Conservation (phyloP, 2,329 filamentous ascomycete species). For the Pseudogymnoascus sp. region DNA sequence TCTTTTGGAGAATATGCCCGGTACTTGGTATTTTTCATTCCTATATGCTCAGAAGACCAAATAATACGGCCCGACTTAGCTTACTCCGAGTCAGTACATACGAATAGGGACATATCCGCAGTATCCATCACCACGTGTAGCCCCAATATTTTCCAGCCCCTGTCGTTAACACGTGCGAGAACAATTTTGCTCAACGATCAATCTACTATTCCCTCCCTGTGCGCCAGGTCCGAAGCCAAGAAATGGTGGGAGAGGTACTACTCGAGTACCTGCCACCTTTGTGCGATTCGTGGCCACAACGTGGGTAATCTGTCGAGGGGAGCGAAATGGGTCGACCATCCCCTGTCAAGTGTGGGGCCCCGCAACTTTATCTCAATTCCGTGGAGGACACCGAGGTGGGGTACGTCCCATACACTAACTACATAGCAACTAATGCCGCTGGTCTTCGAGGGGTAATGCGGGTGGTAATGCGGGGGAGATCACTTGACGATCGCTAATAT, state of each 20-base stretch:
- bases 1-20: not conserved
- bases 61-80: not conserved
- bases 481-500: not conserved
- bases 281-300: not conserved
- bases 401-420: not conserved
- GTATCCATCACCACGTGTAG: not conserved
- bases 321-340: not conserved
- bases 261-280: not conserved
- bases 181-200: not conserved
- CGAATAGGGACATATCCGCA: not conserved
- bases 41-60: not conserved
- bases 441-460: not conserved
- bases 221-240: not conserved
- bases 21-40: not conserved
- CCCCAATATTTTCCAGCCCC: not conserved
- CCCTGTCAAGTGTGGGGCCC: slow-evolving; percentile 5
- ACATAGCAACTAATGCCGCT: not conserved
- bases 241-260: not conserved
- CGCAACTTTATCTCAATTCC: slow-evolving; percentile 8
- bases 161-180: not conserved
- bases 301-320: not conserved
- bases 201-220: not conserved
- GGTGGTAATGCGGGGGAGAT: not conserved
- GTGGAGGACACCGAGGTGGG: not conserved
- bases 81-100: not conserved